phyloP scores from a whole-genome alignment of 2,329 filamentous ascomycete species.

The Pleurostoma richardsiae region DNA sequence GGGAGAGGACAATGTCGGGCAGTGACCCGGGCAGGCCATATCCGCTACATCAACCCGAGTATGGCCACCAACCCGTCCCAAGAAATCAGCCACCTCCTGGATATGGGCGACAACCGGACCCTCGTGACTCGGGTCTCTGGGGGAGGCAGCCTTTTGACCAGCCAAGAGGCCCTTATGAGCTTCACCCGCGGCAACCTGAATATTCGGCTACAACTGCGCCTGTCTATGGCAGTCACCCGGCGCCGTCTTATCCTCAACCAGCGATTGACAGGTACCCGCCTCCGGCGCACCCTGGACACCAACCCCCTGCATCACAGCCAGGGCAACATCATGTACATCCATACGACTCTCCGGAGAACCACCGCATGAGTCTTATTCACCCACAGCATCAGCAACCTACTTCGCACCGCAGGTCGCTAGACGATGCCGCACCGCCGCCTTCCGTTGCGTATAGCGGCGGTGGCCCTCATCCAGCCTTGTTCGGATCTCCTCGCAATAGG shows the following conservation, averaged over 20 bases:
- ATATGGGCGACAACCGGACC: conserved; percentile 38
- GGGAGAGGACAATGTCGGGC: conserved; percentile 44
- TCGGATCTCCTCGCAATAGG: conserved; percentile 36
- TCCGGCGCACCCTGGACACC: conserved; percentile 22
- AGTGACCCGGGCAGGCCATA: conserved; percentile 39
- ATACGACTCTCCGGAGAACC: conserved; percentile 48
- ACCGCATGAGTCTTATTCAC: conserved; percentile 33
- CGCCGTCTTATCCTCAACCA: conserved; percentile 27
- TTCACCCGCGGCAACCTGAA: conserved; percentile 41
- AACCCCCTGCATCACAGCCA: conserved; percentile 23
- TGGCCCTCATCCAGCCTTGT: conserved; percentile 30
- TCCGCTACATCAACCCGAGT: conserved; percentile 38
- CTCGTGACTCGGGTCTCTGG: conserved; percentile 32
- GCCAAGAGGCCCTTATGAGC: conserved; percentile 34
- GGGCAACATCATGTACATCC: conserved; percentile 25
- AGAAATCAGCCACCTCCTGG: conserved; percentile 22
- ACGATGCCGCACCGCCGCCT: conserved; percentile 45
- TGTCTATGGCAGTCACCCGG: conserved; percentile 28
- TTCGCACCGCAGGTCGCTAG: conserved; percentile 33
- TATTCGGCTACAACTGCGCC: conserved; percentile 38
- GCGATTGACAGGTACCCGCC: conserved; percentile 34
- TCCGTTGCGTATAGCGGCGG: conserved; percentile 43
- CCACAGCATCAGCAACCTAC: conserved; percentile 22
- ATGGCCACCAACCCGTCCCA: conserved; percentile 21
- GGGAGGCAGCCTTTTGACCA: conserved; percentile 35